Evolutionary conservation across 495 filamentous ascomycete genomes (phyloP).

Genomic region (Neurospora hispaniola): DNA sequence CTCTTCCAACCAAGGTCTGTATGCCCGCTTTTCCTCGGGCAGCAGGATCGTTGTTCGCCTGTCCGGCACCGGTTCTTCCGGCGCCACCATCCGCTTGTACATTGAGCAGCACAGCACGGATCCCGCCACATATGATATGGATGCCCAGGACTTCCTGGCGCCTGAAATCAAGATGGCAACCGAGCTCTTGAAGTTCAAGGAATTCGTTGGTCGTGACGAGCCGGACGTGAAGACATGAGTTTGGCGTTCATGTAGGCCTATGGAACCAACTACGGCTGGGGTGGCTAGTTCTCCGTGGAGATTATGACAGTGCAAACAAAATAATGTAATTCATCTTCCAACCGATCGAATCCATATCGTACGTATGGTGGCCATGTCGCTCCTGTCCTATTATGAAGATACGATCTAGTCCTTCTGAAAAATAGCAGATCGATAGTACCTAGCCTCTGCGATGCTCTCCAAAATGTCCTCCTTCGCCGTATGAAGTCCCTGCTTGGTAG

Average conservation of each 20-base stretch:
- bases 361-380: neutral
- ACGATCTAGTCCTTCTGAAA: constrained; percentile 32
- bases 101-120: constrained; percentile 84
- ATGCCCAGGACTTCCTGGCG: constrained; percentile 90
- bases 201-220: constrained; percentile 79
- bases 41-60: constrained; percentile 88
- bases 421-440: constrained; percentile 59
- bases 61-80: constrained; percentile 88
- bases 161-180: constrained; percentile 77
- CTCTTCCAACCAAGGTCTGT: constrained; percentile 90
- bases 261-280: neutral
- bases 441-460: constrained; percentile 87
- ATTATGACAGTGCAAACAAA: neutral
- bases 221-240: constrained; percentile 87
- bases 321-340: neutral
- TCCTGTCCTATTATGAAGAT: neutral
- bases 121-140: constrained; percentile 56
- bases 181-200: constrained; percentile 76
- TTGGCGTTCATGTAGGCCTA: neutral
- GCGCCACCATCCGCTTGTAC: constrained; percentile 92
- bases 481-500: constrained; percentile 66
- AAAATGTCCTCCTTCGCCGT: constrained; percentile 82
- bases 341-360: neutral
- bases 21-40: constrained; percentile 87
- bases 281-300: neutral